Evolutionary conservation across 1,284 basidiomycete genomes (phyloP).

Genomic region (Apiotrichum mycotoxinovorans): DNA sequence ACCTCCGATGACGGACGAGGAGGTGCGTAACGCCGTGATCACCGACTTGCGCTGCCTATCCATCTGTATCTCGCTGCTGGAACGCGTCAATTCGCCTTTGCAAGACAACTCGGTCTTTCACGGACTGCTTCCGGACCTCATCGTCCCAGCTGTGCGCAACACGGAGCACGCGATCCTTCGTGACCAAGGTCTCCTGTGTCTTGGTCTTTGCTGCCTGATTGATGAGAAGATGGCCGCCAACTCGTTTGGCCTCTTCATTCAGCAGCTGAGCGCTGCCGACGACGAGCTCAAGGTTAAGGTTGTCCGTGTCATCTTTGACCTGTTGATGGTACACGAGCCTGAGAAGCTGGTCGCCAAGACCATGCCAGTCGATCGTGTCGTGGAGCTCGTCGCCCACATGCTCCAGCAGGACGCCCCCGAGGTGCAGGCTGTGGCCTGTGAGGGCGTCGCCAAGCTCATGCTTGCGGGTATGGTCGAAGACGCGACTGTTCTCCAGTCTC

Average conservation of each 20-base stretch:
- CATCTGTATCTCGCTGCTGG: slow-evolving; percentile 86
- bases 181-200: slow-evolving; percentile 77
- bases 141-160: slow-evolving; percentile 83
- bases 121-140: slow-evolving; percentile 82
- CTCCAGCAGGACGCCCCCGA: slow-evolving; percentile 70
- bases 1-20: slow-evolving; percentile 34
- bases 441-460: slow-evolving; percentile 87
- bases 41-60: slow-evolving; percentile 77
- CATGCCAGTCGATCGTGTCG: slow-evolving; percentile 57
- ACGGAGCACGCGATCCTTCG: slow-evolving; percentile 74
- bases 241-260: slow-evolving; percentile 83
- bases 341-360: slow-evolving; percentile 49
- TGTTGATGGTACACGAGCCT: slow-evolving; percentile 83
- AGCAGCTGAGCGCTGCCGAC: slow-evolving; percentile 74
- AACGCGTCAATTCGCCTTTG: slow-evolving; percentile 85
- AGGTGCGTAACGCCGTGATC: slow-evolving; percentile 55
- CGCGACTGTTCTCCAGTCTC: slow-evolving; percentile 68
- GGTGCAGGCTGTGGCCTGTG: slow-evolving; percentile 72
- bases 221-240: slow-evolving; percentile 83
- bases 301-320: slow-evolving; percentile 82
- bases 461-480: slow-evolving; percentile 78
- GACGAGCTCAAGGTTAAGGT: slow-evolving; percentile 75
- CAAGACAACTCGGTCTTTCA: slow-evolving; percentile 92
- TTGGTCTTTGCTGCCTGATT: slow-evolving; percentile 88
- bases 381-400: slow-evolving; percentile 70